Evolutionary conservation across 129 eudicot genomes (phyloP).

Genomic region (Scalesia atractyloides): DNA sequence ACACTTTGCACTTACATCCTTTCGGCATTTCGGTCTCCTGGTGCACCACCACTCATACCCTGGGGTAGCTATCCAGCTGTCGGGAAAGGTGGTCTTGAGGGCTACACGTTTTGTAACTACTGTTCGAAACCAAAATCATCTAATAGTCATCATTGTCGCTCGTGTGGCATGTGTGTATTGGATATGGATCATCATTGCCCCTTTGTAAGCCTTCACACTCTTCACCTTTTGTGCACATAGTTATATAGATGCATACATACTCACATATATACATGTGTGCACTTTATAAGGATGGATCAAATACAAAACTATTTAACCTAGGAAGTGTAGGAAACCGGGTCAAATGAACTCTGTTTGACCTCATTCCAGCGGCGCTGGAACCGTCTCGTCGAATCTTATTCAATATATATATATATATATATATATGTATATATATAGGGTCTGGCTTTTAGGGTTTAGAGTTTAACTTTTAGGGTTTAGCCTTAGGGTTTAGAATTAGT

Average conservation of each 20-base stretch:
- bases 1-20: conserved; percentile 64
- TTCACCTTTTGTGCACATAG: conserved; percentile 11
- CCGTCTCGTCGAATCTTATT: no score
- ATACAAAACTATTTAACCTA: no score
- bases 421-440: no score
- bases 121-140: conserved; percentile 87
- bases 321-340: no score
- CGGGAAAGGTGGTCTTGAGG: conserved; percentile 70
- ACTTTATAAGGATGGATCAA: no score
- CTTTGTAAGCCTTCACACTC: conserved; percentile 61
- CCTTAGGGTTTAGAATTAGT: no score
- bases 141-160: conserved; percentile 81
- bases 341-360: no score
- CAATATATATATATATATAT: no score
- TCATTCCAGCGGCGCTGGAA: no score
- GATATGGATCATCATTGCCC: conserved; percentile 99
- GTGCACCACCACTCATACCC: conserved; percentile 66
- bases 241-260: conserved; percentile 6
- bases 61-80: conserved; percentile 91
- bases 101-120: conserved; percentile 68
- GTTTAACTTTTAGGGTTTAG: no score
- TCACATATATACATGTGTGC: not conserved
- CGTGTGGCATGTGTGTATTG: conserved; percentile 84
- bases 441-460: no score
- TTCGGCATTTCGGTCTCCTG: conserved; percentile 70